Evolutionary conservation across 2,329 filamentous ascomycete genomes (phyloP).

Genomic region (Onygenales sp.): DNA sequence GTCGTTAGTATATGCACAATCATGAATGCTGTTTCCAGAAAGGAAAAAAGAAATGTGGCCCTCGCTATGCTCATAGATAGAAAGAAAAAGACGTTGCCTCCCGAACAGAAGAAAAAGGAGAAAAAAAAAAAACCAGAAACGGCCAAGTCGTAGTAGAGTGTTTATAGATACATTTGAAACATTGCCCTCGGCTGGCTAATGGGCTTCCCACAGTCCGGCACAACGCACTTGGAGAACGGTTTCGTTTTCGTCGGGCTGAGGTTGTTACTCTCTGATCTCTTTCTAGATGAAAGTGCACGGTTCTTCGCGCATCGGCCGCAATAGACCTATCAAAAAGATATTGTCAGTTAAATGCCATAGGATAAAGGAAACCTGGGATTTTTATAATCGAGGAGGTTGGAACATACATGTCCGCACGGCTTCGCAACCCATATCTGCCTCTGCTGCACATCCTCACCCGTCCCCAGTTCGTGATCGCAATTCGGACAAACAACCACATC

Average conservation of each 20-base stretch:
- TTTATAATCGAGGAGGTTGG: background rate
- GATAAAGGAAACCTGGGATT: slow-evolving; percentile 2
- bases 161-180: slow-evolving; percentile 40
- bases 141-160: slow-evolving; percentile 15
- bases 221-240: slow-evolving; percentile 36
- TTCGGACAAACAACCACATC: slow-evolving; percentile 73
- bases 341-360: background rate
- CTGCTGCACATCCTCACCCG: slow-evolving; percentile 57
- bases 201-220: slow-evolving; percentile 31
- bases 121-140: slow-evolving; percentile 4
- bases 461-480: slow-evolving; percentile 74
- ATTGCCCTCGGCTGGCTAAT: slow-evolving; percentile 31
- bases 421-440: slow-evolving; percentile 90
- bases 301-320: slow-evolving; percentile 38
- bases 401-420: slow-evolving; percentile 77
- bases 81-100: slow-evolving; percentile 1
- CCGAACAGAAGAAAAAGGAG: slow-evolving; percentile 4
- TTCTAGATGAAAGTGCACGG: slow-evolving; percentile 26
- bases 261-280: slow-evolving; percentile 18
- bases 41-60: background rate
- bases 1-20: no score
- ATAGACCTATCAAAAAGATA: slow-evolving; percentile 30
- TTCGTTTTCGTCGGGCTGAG: slow-evolving; percentile 18
- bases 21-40: no score
- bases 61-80: background rate